These are phyloP conservation scores for Magnolia kwangsiensis DNA, from an alignment of 164 flowering plant species.

Conservation along the genomic window DNA sequence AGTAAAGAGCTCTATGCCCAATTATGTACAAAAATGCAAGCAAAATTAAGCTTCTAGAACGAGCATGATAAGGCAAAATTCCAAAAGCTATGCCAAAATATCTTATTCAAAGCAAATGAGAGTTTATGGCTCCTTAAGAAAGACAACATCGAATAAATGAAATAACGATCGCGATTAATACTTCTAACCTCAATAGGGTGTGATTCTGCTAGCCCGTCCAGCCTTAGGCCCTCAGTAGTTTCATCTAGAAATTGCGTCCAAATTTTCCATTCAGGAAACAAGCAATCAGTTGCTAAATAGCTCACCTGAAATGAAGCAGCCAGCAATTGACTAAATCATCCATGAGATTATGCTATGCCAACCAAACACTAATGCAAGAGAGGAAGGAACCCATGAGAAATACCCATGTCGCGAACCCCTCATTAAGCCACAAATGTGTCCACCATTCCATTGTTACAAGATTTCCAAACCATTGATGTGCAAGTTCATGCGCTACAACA, in stretches of 20 bases:
- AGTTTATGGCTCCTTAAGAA: neutral
- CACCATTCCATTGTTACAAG: conserved; percentile 99
- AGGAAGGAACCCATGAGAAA: conserved; percentile 1
- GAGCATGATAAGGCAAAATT: neutral
- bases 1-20: no score
- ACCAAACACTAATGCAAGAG: neutral
- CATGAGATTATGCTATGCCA: neutral
- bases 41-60: neutral
- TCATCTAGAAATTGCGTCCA: conserved; percentile 97
- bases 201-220: conserved; percentile 91
- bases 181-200: conserved; percentile 88
- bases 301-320: conserved; percentile 53
- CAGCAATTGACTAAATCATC: conserved; percentile 1
- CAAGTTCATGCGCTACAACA: conserved; percentile 96
- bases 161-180: neutral
- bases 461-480: conserved; percentile 99
- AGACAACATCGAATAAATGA: neutral
- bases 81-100: neutral
- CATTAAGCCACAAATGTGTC: conserved; percentile 98
- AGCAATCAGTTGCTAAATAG: conserved; percentile 80
- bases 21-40: no score
- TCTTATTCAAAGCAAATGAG: neutral
- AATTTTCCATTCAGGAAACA: conserved; percentile 96
- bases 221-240: conserved; percentile 72
- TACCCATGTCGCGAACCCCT: conserved; percentile 99